Base-by-base conservation (phyloP, 768 basidiomycete species). In the Sarcodon sp. region DNA sequence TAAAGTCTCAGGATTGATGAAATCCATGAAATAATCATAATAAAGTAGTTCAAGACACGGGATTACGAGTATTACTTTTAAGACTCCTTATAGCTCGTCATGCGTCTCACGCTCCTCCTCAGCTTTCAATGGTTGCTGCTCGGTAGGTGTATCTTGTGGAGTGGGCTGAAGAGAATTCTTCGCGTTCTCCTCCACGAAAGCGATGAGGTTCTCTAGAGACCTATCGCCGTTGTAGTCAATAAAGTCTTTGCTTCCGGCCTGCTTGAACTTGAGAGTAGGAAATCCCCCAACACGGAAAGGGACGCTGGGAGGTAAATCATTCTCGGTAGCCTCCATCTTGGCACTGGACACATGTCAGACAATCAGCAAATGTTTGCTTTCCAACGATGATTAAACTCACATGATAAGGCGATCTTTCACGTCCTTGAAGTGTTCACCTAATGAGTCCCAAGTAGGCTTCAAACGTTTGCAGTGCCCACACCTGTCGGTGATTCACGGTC, bases 391-490 rank as follows among this genome's bases (percentile, higher is more conserved):
- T 0, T 8, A 18, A 4, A 65, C 75, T 45, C 63, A 93, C 91
- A 94, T 91, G 56, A 79, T 55, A 48, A 96, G 57, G 35, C 75
- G 76, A 59, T 91, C 83, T 66, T 84, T 81, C 62, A 81, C 70
- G 47, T 70, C 62, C 43, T 78, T 76, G 66, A 81, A 98, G 60
- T 83, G 84, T 60, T 93, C 86, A 48, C 77, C 96, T 35, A 99
- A 78, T 21, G 71, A 76, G 51, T 97, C 93, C 90, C 91, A 99
- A 36, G 69, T 87, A 10, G 96, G 94, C 64, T 86, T 87, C 56
- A 99, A 79, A 57, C 92, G 90, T 69, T 96, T 96, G 83, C 91
- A 93, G 76, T 92, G 90, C 39, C 87, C 87, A 59, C 87, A 89
- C 83, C 83, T 86, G 49, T 9, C 27, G 4, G 15, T 13, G 27